A percentile compares a stretch with the other conserved stretches of the same genome.
Conservation (phyloP, 306 rosid species). For the Vigna radiata region DNA sequence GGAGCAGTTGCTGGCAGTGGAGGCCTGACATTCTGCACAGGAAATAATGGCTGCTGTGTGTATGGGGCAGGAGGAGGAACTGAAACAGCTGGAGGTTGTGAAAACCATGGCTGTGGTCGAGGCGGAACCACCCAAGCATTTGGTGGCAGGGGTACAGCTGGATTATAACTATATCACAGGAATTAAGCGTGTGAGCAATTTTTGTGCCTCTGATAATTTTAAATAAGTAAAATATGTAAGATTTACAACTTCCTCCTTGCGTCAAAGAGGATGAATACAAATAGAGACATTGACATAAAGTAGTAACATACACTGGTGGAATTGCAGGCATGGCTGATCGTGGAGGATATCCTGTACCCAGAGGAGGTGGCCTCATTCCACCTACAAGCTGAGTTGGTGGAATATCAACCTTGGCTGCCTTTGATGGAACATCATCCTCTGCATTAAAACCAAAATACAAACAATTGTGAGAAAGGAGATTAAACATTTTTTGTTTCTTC, state of each 20-base stretch:
- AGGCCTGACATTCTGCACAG: constrained; percentile 86
- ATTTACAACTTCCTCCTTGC: constrained; percentile 21
- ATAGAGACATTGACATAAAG: constrained; percentile 8
- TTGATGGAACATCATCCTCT: constrained; percentile 81
- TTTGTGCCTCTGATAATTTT: not conserved
- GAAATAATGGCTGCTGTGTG: constrained; percentile 91
- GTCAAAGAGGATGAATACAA: constrained; percentile 2
- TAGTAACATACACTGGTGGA: constrained; percentile 74
- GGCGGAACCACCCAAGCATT: constrained; percentile 80
- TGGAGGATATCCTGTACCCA: constrained; percentile 81
- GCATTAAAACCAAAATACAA: constrained; percentile 37
- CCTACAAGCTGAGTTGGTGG: constrained; percentile 68
- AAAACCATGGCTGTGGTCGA: constrained; percentile 89
- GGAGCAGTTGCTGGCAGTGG: constrained; percentile 67
- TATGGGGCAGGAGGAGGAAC: constrained; percentile 76
- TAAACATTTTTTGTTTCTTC: constrained; percentile 1
- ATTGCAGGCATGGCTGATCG: constrained; percentile 65
- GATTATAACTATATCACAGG: constrained; percentile 66
- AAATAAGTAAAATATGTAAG: constrained; percentile 15
- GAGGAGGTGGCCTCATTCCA: constrained; percentile 70
- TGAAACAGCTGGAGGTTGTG: constrained; percentile 76
- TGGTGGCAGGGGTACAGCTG: constrained; percentile 68
- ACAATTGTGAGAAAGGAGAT: constrained; percentile 36
- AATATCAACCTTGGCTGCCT: constrained; percentile 78
- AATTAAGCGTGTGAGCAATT: constrained; percentile 1